Evolutionary conservation across 108 stramenopile genomes (phyloP).

Genomic region (Epipyxis sp.): DNA sequence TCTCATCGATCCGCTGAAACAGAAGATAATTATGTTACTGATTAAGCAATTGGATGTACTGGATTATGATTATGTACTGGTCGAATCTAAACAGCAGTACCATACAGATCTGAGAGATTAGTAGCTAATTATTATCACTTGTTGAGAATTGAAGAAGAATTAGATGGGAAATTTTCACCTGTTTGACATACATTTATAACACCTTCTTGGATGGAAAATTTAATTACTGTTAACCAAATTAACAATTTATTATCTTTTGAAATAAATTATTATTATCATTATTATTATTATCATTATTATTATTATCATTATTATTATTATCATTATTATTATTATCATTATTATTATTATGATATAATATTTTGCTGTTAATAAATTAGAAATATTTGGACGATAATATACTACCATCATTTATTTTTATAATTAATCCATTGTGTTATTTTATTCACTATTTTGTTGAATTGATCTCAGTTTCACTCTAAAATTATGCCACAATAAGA

Average conservation of each 20-base stretch:
- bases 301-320: too few species aligned
- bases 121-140: conserved; percentile 86
- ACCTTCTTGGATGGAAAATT: conserved; percentile 2
- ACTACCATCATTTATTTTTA: too few species aligned
- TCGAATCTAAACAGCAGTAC: conserved; percentile 99
- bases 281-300: too few species aligned
- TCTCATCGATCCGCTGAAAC: conserved; percentile 96
- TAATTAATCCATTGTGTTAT: too few species aligned
- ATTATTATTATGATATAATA: too few species aligned
- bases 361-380: too few species aligned
- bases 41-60: conserved; percentile 96
- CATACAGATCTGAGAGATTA: conserved; percentile 97
- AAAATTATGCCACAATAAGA: too few species aligned
- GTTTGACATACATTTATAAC: not conserved
- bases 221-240: not conserved
- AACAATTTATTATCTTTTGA: not conserved
- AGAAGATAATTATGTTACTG: conserved; percentile 98
- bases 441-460: too few species aligned
- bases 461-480: too few species aligned
- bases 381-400: too few species aligned
- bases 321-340: too few species aligned
- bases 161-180: not conserved
- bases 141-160: conserved; percentile 12
- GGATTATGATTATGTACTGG: conserved; percentile 97
- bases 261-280: too few species aligned